These are phyloP conservation scores for Coniophora puteana DNA, from an alignment of 1,284 basidiomycete species.

Conservation along the genomic window DNA sequence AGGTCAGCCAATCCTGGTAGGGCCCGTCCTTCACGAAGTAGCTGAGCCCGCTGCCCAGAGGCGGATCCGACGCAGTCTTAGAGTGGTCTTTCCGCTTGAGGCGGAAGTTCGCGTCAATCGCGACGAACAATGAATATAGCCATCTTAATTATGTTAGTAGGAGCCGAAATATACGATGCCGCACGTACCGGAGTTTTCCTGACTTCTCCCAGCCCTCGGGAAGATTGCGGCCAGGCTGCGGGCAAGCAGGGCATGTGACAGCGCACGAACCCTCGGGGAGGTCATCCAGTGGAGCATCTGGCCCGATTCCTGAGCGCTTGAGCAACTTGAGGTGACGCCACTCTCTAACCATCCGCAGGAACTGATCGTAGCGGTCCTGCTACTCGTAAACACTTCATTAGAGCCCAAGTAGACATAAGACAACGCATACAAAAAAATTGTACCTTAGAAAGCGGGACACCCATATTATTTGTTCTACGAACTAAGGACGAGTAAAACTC, in stretches of 20 bases:
- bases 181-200: background rate
- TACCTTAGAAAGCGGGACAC: background rate
- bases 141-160: background rate
- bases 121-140: background rate
- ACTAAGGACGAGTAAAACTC: background rate
- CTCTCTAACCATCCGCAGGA: slow-evolving; percentile 2
- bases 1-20: background rate
- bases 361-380: background rate
- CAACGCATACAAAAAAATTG: too few relatives aligned
- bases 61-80: background rate
- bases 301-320: slow-evolving; percentile 19
- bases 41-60: background rate
- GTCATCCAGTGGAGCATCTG: slow-evolving; percentile 11
- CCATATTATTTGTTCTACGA: background rate
- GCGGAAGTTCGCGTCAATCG: background rate
- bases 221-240: background rate
- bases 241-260: background rate
- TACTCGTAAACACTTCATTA: background rate
- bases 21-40: background rate
- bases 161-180: background rate
- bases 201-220: background rate
- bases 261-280: slow-evolving; percentile 17
- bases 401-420: background rate
- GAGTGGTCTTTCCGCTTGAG: background rate
- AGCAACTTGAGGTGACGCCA: slow-evolving; percentile 19